Percentiles rank a stretch among this genome's conserved stretches.
Conservation (phyloP, 768 basidiomycete genomes). For the Serendipita sp. region DNA sequence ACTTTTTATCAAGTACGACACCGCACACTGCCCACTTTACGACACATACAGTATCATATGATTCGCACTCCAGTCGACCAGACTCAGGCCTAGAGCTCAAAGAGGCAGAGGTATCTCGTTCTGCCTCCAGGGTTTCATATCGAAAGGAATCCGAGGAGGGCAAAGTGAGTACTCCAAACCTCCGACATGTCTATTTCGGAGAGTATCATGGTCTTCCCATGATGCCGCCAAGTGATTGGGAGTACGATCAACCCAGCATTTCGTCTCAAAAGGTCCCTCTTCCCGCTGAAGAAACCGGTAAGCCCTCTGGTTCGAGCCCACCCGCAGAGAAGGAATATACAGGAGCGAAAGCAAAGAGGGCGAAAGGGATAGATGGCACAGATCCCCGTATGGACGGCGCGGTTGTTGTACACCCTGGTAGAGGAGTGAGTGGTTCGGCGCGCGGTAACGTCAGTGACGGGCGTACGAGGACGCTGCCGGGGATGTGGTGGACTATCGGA, state of each 20-base stretch:
- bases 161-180: not conserved
- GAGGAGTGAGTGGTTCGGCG: not conserved
- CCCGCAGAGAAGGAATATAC: not conserved
- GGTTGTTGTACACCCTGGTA: too few species aligned
- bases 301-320: not conserved
- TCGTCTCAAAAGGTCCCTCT: not conserved
- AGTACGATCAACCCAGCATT: not conserved
- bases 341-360: not conserved
- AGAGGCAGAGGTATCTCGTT: too few species aligned
- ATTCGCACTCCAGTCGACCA: too few species aligned
- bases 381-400: too few species aligned
- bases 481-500: conserved; percentile 3
- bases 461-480: not conserved
- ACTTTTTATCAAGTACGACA: not conserved
- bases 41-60: too few species aligned
- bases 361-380: too few species aligned
- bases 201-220: conserved; percentile 1
- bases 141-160: not conserved
- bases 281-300: not conserved
- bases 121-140: too few species aligned
- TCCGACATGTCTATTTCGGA: conserved; percentile 4
- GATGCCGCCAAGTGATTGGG: not conserved
- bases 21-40: too few species aligned
- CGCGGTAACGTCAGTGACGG: not conserved
- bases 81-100: too few species aligned